These are phyloP conservation scores for Penicillium crustosum DNA, from an alignment of 2,329 filamentous ascomycete genomes.

Conservation along the genomic window DNA sequence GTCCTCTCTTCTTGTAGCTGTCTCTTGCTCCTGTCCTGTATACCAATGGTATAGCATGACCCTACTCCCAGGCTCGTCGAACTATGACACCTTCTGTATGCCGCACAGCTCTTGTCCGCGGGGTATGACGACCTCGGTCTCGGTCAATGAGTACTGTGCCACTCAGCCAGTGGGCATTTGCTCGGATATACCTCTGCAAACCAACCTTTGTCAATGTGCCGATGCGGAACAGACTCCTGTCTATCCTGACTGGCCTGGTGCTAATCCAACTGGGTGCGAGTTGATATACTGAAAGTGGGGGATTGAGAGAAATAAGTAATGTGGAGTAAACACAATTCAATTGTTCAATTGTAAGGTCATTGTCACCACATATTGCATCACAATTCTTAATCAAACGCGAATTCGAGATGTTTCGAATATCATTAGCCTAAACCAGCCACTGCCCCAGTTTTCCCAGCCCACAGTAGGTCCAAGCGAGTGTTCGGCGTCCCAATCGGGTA, in stretches of 20 bases:
- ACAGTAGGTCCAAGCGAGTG: not conserved
- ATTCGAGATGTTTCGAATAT: not conserved
- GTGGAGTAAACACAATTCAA: not conserved
- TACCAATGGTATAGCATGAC: slow-evolving; percentile 28
- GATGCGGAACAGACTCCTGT: slow-evolving; percentile 18
- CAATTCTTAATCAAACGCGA: not conserved
- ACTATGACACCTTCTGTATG: slow-evolving; percentile 28
- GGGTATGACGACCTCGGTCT: slow-evolving; percentile 26
- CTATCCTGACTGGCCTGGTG: slow-evolving; percentile 21
- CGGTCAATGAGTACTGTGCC: slow-evolving; percentile 21
- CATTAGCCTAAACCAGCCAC: slow-evolving; percentile 5
- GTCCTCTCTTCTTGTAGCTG: slow-evolving; percentile 7
- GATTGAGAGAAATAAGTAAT: not conserved
- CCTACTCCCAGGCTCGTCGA: slow-evolving; percentile 3
- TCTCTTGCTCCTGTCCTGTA: slow-evolving; percentile 25
- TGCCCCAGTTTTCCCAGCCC: not conserved
- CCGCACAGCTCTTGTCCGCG: slow-evolving; percentile 23
- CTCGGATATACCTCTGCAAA: slow-evolving; percentile 10
- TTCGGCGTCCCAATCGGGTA: slow-evolving; percentile 18
- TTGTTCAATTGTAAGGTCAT: not conserved
- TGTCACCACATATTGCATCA: not conserved
- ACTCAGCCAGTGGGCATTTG: slow-evolving; percentile 18
- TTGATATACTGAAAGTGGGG: not conserved
- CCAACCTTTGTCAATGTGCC: slow-evolving; percentile 19
- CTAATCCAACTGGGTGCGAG: slow-evolving; percentile 22